phyloP scores from a whole-genome alignment of 2,329 filamentous ascomycete genomes.

The Fusarium subtropicale region DNA sequence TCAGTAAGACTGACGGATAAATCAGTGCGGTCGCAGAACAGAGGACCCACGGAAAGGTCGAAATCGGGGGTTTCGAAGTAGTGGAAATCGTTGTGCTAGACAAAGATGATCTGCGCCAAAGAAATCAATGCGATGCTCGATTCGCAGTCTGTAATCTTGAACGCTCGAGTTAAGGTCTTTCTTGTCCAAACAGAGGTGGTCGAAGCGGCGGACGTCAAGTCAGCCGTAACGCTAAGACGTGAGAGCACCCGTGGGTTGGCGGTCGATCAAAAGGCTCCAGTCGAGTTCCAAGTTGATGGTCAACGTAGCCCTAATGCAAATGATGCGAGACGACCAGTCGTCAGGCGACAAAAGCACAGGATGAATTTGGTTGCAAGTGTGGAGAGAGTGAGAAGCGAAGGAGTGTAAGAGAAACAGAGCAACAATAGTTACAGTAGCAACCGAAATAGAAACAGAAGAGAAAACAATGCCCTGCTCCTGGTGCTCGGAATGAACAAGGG shows the following conservation, averaged over 20 bases:
- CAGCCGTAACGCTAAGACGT: conserved; percentile 43
- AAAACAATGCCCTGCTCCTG: conserved; percentile 38
- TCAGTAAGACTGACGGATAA: conserved; percentile 38
- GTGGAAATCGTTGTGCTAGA: conserved; percentile 9
- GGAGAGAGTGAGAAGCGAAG: conserved; percentile 40
- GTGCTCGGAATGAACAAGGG: conserved; percentile 37
- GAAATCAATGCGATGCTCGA: conserved; percentile 13
- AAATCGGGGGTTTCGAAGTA: conserved; percentile 19
- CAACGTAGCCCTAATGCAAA: conserved; percentile 47
- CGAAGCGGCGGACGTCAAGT: conserved; percentile 44
- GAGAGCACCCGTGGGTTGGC: conserved; percentile 22
- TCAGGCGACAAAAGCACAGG: conserved; percentile 43
- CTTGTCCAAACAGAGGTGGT: conserved; percentile 30
- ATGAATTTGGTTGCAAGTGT: conserved; percentile 34
- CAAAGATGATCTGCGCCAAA: conserved; percentile 29
- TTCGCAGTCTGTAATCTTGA: conserved; percentile 27
- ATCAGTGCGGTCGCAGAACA: conserved; percentile 17
- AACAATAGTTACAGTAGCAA: conserved; percentile 25
- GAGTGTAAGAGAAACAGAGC: conserved; percentile 46
- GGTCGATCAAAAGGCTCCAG: conserved; percentile 41
- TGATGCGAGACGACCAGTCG: conserved; percentile 49
- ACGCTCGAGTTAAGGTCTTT: conserved; percentile 21
- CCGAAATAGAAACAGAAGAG: conserved; percentile 36
- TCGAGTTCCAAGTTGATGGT: conserved; percentile 37
- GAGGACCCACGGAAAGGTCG: conserved; percentile 13